Evolutionary conservation across 305 asterid species (phyloP).

Genomic region (Fraxinus albicans): DNA sequence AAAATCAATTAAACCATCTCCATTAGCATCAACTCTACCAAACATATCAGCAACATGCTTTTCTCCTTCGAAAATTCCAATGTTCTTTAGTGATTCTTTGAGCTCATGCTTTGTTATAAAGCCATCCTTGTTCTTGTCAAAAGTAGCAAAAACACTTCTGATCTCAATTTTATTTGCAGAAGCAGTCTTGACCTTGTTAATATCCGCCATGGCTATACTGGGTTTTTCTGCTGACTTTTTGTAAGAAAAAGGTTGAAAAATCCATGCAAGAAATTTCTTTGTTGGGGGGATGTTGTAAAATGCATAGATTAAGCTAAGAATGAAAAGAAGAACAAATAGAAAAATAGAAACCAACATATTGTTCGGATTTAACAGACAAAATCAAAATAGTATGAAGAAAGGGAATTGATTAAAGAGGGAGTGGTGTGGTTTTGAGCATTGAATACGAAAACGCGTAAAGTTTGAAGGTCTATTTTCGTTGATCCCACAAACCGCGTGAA

Average conservation of each 20-base stretch:
- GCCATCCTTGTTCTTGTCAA: conserved; percentile 80
- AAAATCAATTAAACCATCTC: conserved; percentile 72
- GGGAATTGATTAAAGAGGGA: too few relatives aligned
- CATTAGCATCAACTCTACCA: conserved; percentile 55
- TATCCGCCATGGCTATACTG: not conserved
- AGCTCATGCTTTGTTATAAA: conserved; percentile 69
- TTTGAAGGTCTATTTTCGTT: conserved; percentile 2
- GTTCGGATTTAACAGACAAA: conserved; percentile 13
- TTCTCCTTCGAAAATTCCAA: conserved; percentile 61
- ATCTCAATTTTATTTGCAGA: conserved; percentile 22
- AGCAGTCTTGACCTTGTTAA: conserved; percentile 1
- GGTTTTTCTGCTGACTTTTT: conserved; percentile 4
- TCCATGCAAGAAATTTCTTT: conserved; percentile 39
- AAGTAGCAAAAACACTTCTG: conserved; percentile 59
- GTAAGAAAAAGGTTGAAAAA: conserved; percentile 21
- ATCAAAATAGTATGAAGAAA: not conserved
- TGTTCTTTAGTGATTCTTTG: conserved; percentile 56
- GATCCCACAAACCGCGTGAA: conserved; percentile 56
- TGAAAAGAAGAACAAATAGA: conserved; percentile 42
- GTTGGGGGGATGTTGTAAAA: conserved; percentile 36
- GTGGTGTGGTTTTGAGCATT: not conserved
- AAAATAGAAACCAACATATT: conserved; percentile 45
- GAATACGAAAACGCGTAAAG: conserved; percentile 24
- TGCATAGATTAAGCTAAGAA: conserved; percentile 46
- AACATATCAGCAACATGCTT: conserved; percentile 67